These are phyloP conservation scores for Rickenella mellea DNA, from an alignment of 768 basidiomycete genomes.

Conservation along the genomic window DNA sequence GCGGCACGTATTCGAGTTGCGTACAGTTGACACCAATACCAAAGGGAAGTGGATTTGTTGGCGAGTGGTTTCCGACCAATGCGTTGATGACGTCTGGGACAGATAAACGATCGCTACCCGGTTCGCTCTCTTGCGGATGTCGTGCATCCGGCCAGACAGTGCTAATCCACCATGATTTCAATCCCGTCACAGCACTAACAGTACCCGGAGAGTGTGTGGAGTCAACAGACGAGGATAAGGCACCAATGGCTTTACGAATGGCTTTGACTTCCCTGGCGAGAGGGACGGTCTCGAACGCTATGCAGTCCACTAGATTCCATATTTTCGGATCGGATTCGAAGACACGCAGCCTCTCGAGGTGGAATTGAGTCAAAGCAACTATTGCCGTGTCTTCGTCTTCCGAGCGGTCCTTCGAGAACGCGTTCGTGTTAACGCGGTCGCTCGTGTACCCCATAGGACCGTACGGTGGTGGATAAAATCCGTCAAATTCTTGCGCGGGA, in stretches of 20 bases:
- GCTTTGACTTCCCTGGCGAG: constrained; percentile 54
- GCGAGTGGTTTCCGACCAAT: constrained; percentile 7
- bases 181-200: constrained; percentile 10
- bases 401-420: constrained; percentile 25
- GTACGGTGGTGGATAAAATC: constrained; percentile 67
- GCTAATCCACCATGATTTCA: constrained; percentile 71
- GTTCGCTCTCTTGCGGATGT: constrained; percentile 30
- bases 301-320: constrained; percentile 49
- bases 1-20: constrained; percentile 29
- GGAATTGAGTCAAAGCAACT: constrained; percentile 48
- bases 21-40: constrained; percentile 77
- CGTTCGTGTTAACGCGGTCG: constrained; percentile 28
- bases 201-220: constrained; percentile 15
- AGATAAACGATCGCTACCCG: constrained; percentile 15
- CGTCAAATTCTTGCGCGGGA: constrained; percentile 61
- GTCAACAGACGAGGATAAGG: constrained; percentile 22
- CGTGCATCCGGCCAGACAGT: constrained; percentile 48
- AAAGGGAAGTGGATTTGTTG: constrained; percentile 25
- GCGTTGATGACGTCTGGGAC: constrained; percentile 32
- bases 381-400: constrained; percentile 30
- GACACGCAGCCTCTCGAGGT: constrained; percentile 47
- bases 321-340: constrained; percentile 37
- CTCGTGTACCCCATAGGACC: constrained; percentile 42
- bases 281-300: constrained; percentile 78
- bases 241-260: constrained; percentile 49